A percentile compares a stretch with the other conserved stretches of the same genome.
Evolutionary conservation across 2,329 filamentous ascomycete species (phyloP).

Genomic region (Cytospora paraplurivora): DNA sequence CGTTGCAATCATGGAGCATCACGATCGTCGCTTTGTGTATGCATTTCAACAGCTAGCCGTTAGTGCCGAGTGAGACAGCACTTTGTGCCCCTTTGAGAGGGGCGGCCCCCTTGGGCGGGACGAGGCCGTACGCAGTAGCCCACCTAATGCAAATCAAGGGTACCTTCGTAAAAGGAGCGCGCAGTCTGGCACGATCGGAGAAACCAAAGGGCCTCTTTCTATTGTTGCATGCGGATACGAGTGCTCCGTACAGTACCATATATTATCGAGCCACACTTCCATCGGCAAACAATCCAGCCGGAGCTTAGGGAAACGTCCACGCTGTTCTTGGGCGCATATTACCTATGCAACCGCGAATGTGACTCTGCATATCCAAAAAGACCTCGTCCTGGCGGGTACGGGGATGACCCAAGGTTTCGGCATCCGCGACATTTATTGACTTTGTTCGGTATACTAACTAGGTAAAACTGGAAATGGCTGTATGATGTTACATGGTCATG

Average conservation of each 20-base stretch:
- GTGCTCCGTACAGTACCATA: constrained; percentile 8
- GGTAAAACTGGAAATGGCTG: not conserved
- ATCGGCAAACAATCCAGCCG: not conserved
- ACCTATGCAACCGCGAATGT: not conserved
- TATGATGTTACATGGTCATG: constrained; percentile 7
- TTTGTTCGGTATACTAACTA: not conserved
- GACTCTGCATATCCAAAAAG: not conserved
- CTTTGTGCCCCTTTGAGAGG: not conserved
- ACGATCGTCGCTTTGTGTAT: constrained; percentile 9
- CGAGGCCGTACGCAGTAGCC: not conserved
- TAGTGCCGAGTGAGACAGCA: constrained; percentile 1
- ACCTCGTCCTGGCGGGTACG: constrained; percentile 9
- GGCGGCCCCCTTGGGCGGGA: constrained; percentile 1
- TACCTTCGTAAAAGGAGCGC: not conserved
- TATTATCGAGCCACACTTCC: constrained; percentile 15
- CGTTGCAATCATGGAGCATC: constrained; percentile 5
- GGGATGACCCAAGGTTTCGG: constrained; percentile 16
- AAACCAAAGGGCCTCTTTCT: not conserved
- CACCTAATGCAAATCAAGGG: not conserved
- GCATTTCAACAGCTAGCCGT: constrained; percentile 3
- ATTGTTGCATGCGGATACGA: not conserved
- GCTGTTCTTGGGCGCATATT: not conserved
- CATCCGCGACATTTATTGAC: constrained; percentile 11
- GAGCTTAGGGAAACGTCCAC: not conserved
- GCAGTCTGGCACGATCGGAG: not conserved